Evolutionary conservation across 306 rosid genomes (phyloP).

Genomic region (Casuarina equisetifolia): DNA sequence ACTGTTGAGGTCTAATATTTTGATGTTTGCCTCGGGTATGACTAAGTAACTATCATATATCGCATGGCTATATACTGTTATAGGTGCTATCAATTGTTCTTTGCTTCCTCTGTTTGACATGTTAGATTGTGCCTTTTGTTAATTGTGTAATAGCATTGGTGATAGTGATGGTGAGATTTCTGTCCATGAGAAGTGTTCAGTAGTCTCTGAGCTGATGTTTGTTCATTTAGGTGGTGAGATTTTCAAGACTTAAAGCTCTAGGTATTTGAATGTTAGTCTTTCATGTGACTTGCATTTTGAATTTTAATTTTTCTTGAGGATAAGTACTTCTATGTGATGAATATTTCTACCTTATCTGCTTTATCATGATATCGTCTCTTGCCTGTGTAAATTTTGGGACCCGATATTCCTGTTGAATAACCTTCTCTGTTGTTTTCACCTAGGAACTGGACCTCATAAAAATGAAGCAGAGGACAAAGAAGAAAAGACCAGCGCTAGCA

Average conservation of each 20-base stretch:
- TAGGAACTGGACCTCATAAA: conserved; percentile 81
- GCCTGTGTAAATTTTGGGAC: neutral
- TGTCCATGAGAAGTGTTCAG: neutral
- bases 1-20: neutral
- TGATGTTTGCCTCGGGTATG: neutral
- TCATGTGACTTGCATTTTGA: neutral
- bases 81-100: no score
- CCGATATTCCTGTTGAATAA: neutral
- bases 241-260: neutral
- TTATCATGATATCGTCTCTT: neutral
- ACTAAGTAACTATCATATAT: neutral
- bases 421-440: conserved; percentile 8
- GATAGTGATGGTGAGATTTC: neutral
- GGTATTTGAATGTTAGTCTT: neutral
- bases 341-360: neutral
- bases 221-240: neutral
- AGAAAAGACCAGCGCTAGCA: conserved; percentile 40
- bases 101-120: neutral
- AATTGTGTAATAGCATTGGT: neutral
- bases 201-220: neutral
- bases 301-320: neutral
- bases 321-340: neutral
- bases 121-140: neutral
- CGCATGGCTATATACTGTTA: neutral
- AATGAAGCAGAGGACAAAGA: conserved; percentile 69